A percentile compares a stretch with the other conserved stretches of the same genome.
Evolutionary conservation across 2,329 filamentous ascomycete species (phyloP).

Genomic region (Penicillium sp.): DNA sequence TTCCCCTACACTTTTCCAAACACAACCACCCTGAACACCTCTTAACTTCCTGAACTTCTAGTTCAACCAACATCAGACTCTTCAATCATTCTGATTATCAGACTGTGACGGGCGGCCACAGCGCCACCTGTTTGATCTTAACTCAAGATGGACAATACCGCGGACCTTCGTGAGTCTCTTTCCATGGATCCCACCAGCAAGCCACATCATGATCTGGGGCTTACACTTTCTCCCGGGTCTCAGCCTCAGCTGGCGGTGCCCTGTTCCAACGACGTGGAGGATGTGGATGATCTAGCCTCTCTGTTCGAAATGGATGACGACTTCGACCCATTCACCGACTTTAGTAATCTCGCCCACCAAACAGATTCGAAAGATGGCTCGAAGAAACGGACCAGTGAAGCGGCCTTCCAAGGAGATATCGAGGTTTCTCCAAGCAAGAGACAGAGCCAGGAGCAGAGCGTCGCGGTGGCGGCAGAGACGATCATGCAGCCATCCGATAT

Average conservation of each 20-base stretch:
- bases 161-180: slow-evolving; percentile 30
- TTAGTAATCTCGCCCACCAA: slow-evolving; percentile 23
- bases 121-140: neutral
- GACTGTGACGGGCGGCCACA: neutral
- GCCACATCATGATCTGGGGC: slow-evolving; percentile 48
- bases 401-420: slow-evolving; percentile 30
- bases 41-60: neutral
- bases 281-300: slow-evolving; percentile 11
- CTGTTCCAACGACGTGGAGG: slow-evolving; percentile 3
- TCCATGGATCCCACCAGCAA: slow-evolving; percentile 30
- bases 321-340: slow-evolving; percentile 20
- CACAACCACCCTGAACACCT: neutral
- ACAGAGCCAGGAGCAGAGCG: neutral
- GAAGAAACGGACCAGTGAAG: slow-evolving; percentile 34
- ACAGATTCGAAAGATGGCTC: slow-evolving; percentile 29
- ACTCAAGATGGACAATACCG: slow-evolving; percentile 13
- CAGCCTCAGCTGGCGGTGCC: slow-evolving; percentile 34
- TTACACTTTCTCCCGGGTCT: slow-evolving; percentile 51
- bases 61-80: neutral
- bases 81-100: neutral
- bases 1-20: neutral
- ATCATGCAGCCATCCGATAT: neutral
- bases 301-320: slow-evolving; percentile 26
- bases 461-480: neutral
- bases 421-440: neutral